A percentile compares a stretch with the other conserved stretches of the same genome.
Conservation (phyloP, 2,329 filamentous ascomycete genomes). For the Trichoderma oligosporum region DNA sequence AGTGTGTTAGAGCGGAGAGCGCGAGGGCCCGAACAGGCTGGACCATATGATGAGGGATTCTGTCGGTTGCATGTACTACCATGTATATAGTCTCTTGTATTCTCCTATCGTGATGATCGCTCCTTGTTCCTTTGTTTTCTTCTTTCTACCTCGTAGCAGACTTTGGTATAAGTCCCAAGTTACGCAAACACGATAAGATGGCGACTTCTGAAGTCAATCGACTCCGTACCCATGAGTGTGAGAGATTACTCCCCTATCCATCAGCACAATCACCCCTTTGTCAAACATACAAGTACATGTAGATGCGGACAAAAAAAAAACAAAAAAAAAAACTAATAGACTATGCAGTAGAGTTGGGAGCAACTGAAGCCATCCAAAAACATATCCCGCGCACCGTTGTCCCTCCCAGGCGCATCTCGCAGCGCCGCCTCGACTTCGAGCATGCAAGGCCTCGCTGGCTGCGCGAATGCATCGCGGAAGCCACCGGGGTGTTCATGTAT, state of each 20-base stretch:
- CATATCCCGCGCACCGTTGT: conserved; percentile 50
- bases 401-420: conserved; percentile 46
- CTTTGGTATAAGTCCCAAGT: background rate
- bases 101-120: background rate
- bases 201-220: background rate
- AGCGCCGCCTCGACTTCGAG: conserved; percentile 54
- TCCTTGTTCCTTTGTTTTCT: background rate
- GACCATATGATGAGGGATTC: background rate
- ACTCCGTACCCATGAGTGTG: conserved; percentile 24
- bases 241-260: background rate
- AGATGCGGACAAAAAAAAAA: no score
- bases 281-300: background rate
- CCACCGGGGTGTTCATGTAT: conserved; percentile 56
- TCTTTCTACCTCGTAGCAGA: background rate
- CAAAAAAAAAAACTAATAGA: background rate
- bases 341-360: conserved; percentile 44
- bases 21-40: background rate
- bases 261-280: background rate
- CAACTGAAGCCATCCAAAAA: conserved; percentile 50
- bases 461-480: conserved; percentile 53
- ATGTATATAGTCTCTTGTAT: conserved; percentile 3
- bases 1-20: background rate
- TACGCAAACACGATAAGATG: conserved; percentile 1
- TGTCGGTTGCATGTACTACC: background rate
- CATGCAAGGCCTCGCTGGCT: conserved; percentile 49